Evolutionary conservation across 2,329 filamentous ascomycete genomes (phyloP), one percentile per base, ranked within the genome.

Genomic region (Blastomyces silverae): DNA sequence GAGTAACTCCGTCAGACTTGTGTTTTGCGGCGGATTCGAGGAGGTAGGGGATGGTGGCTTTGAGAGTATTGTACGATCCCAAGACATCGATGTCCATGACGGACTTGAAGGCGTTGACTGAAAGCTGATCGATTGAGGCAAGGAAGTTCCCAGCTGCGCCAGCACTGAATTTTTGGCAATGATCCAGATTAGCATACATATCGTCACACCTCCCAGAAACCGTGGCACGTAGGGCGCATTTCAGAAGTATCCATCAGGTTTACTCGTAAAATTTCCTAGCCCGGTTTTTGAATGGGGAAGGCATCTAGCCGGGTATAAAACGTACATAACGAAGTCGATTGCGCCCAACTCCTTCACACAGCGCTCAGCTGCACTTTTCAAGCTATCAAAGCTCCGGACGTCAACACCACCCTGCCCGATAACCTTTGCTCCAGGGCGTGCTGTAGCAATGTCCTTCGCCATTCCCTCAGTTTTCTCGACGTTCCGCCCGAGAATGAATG

Each of bases 91-190:
- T 99, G 67, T 97, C 94, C 72, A 97, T 93, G 69, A 99, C 94
- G 0, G 90, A 83, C 77, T 92, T 95, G 86, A 99, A 96, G 3
- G 91, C 94, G 74, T 97, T 97, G 65, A 89, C 79, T 52, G 87
- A 91, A 61, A 97, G 84, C 67, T 88, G 88, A 52, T 88, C 84
- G 66, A 97, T 88, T 4, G 93, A 89, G 0, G 91, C 89, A 28
- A 99, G 83, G 77, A 97, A 99, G 78, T 99, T 99, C 66, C 94
- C 94, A 22, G 94, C 94, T 17, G 94, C 94, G 61, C 94, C 94
- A 25, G 93, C 93, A 74, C 90, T 94, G 71, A 42, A 42, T 3
- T 28, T 48, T 17, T 28, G 59, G 1, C 11, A 20, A 61, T 39
- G 31, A 62, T 20, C 11, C 11, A 42, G 10, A 34, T 61, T 61